Conservation (phyloP, 2,329 filamentous ascomycete species). For the Xylaria sp. region DNA sequence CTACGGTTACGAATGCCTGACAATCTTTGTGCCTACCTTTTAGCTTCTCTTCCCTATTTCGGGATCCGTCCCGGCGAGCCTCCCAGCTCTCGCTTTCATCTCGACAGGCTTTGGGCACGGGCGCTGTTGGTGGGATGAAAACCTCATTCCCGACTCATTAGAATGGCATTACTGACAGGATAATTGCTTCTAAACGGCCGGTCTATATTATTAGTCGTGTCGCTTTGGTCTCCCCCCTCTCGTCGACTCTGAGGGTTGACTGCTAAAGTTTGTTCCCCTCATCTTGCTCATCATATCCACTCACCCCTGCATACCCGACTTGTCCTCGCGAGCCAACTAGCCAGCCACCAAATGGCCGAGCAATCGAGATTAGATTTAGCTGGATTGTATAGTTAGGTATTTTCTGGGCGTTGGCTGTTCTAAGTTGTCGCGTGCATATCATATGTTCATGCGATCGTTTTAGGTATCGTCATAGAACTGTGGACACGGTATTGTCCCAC, state of each 20-base stretch:
- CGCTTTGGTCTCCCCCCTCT: constrained; percentile 1
- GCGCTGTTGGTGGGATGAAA: constrained; percentile 1
- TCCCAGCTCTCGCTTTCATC: constrained; percentile 25
- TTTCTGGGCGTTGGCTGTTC: constrained; percentile 19
- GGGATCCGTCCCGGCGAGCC: constrained; percentile 21
- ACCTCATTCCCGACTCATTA: constrained; percentile 23
- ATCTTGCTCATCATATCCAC: constrained; percentile 35
- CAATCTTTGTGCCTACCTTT: constrained; percentile 12
- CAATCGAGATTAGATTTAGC: constrained; percentile 38
- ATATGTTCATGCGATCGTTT: constrained; percentile 27
- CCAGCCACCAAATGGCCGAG: constrained; percentile 34
- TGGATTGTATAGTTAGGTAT: constrained; percentile 21
- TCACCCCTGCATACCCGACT: constrained; percentile 36
- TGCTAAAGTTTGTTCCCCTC: constrained; percentile 38
- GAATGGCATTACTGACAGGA: constrained; percentile 14
- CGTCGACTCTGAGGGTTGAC: constrained; percentile 11
- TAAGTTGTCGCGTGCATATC: constrained; percentile 33
- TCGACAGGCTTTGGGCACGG: neutral
- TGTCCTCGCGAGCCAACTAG: constrained; percentile 34
- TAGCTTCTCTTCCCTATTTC: constrained; percentile 25
- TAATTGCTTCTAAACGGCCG: neutral
- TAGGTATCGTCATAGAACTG: constrained; percentile 17
- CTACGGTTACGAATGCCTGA: constrained; percentile 27
- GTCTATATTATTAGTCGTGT: neutral
- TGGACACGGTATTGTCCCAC: constrained; percentile 13